These are phyloP conservation scores for Boletus patriciae DNA, from an alignment of 768 basidiomycete species.

Conservation along the genomic window DNA sequence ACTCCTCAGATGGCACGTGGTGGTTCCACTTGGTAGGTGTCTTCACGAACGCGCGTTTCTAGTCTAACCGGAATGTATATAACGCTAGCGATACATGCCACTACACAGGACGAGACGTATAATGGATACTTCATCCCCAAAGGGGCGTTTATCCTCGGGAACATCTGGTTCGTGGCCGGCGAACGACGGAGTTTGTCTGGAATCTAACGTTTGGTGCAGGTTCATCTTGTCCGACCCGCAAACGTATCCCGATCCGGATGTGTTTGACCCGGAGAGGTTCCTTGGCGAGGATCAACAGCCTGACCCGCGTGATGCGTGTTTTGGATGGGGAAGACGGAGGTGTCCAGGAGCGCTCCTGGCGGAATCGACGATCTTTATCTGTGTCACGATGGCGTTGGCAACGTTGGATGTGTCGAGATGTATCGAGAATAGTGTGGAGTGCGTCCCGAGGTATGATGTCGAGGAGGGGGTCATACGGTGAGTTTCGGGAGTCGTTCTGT, in stretches of 20 bases:
- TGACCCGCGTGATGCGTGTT: constrained; percentile 10
- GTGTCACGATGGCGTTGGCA: constrained; percentile 3
- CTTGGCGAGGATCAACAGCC: constrained; percentile 1
- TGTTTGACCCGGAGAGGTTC: constrained; percentile 14
- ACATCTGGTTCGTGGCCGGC: constrained; percentile 5
- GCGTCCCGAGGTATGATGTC: neutral
- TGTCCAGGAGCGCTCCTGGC: constrained; percentile 9
- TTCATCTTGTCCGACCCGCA: neutral
- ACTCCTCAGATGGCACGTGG: constrained; percentile 5
- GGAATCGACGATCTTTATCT: constrained; percentile 8
- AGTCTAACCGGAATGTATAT: neutral
- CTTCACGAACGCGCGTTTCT: neutral
- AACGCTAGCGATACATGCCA: constrained; percentile 1
- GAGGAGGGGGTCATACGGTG: neutral
- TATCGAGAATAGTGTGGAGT: neutral
- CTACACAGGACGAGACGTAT: constrained; percentile 16
- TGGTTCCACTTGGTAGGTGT: neutral
- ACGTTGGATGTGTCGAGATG: constrained; percentile 8
- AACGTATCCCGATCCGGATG: constrained; percentile 1
- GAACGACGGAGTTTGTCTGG: no score
- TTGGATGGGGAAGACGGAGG: constrained; percentile 13
- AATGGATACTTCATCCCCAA: constrained; percentile 24
- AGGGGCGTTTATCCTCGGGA: constrained; percentile 8
- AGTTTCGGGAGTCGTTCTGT: neutral
- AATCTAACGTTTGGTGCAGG: neutral